phyloP scores from a whole-genome alignment of 768 basidiomycete species.

The Hygrocybe punicea region DNA sequence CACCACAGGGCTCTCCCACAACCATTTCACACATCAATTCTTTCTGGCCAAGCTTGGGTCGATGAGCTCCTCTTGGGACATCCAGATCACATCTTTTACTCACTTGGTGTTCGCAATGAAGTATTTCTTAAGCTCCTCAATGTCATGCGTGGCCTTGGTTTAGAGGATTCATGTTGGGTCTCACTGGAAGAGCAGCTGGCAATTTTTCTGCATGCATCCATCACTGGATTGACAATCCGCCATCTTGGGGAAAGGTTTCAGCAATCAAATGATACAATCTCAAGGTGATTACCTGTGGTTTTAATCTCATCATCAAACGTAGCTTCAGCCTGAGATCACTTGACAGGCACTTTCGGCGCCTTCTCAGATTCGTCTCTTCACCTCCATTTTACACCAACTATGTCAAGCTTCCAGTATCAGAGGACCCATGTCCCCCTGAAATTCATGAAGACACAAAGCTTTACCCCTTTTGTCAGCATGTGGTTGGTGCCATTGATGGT shows the following conservation, averaged over 20 bases:
- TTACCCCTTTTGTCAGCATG: constrained; percentile 25
- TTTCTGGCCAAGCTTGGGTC: too few relatives aligned
- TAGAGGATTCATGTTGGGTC: background rate
- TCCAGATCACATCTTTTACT: constrained; percentile 13
- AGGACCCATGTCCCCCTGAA: constrained; percentile 6
- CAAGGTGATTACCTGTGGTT: constrained; percentile 5
- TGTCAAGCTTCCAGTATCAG: constrained; percentile 8
- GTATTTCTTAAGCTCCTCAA: constrained; percentile 13
- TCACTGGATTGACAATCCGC: too few relatives aligned
- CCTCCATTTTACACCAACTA: too few relatives aligned
- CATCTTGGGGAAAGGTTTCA: constrained; percentile 31
- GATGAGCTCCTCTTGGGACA: too few relatives aligned
- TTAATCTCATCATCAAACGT: background rate
- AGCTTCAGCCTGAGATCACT: too few relatives aligned
- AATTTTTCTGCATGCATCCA: constrained; percentile 28
- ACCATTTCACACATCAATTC: too few relatives aligned
- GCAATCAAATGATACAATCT: constrained; percentile 24
- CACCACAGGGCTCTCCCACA: too few relatives aligned
- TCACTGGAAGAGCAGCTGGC: constrained; percentile 23
- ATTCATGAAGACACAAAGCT: constrained; percentile 23
- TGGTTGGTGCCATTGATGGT: constrained; percentile 25
- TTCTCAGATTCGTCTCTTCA: constrained; percentile 5
- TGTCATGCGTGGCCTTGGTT: background rate
- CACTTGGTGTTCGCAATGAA: constrained; percentile 14
- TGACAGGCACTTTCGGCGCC: constrained; percentile 7